These are phyloP conservation scores for Hypomontagnella submonticulosa DNA, from an alignment of 495 filamentous ascomycete species.

Conservation along the genomic window DNA sequence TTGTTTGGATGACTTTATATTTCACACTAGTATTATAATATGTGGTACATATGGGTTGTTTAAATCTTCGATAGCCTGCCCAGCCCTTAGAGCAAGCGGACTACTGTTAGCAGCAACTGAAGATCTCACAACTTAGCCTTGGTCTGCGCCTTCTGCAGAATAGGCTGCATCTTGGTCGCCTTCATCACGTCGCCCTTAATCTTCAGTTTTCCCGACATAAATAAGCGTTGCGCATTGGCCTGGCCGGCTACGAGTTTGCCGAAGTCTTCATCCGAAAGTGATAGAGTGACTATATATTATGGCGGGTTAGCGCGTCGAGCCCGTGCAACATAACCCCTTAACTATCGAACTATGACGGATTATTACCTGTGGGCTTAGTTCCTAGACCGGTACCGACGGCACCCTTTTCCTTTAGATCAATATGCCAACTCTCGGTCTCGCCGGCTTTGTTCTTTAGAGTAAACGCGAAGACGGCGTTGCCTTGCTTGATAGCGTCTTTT, in stretches of 20 bases:
- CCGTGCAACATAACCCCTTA: neutral
- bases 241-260: conserved; percentile 82
- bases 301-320: conserved; percentile 17
- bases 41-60: conserved; percentile 2
- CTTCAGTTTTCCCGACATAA: conserved; percentile 98
- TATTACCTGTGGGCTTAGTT: conserved; percentile 81
- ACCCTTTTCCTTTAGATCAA: conserved; percentile 93
- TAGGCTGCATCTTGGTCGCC: conserved; percentile 95
- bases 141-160: conserved; percentile 85
- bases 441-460: conserved; percentile 87
- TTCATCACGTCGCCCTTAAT: conserved; percentile 99
- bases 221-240: conserved; percentile 92
- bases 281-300: conserved; percentile 73
- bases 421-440: conserved; percentile 86
- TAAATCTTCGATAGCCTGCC: neutral
- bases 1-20: no score
- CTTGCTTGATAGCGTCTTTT: conserved; percentile 88
- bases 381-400: conserved; percentile 80
- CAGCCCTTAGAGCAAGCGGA: conserved; percentile 7
- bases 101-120: conserved; percentile 5
- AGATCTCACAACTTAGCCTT: conserved; percentile 82
- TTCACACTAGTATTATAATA: neutral
- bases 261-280: conserved; percentile 89
- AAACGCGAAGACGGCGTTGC: conserved; percentile 89
- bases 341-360: neutral